Evolutionary conservation across 2,329 filamentous ascomycete species (phyloP), one percentile per base, ranked within the genome.

Genomic region (Claviceps cyperi): DNA sequence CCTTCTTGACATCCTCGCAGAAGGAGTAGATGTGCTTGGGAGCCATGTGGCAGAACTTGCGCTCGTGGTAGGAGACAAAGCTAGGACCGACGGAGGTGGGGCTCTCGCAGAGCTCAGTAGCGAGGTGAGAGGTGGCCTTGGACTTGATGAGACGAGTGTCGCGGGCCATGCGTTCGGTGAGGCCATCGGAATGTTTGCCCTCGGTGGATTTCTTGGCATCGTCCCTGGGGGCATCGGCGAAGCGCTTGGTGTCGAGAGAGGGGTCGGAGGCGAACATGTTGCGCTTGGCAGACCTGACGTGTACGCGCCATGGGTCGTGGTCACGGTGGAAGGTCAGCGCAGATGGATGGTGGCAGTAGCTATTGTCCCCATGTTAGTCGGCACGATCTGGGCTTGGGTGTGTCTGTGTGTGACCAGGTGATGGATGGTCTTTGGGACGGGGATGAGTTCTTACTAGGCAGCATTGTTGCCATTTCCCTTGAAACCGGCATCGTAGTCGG

Each of bases 21-120:
- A 57, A 51, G 0, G 38, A 2, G 39, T 55, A 56, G n/a, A 54
- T 2, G 5, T 46, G 54, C 51, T 56, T 56, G 45, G 38, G 46
- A 15, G 48, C 46, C 55, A 56, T 57, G 53, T 54, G 40, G 48
- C 54, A 57, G 48, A 56, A 56, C 45, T 53, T 55, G 13, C 47
- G n/a, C 39, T 57, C 55, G 4, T 11, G 21, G 47, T 53, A 54
- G 4, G 53, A 57, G 5, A 56, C 51, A 13, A 57, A 54, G 49
- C 46, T 51, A 17, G 49, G 49, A 7, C 49, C 49, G 14, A 47
- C 6, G 3, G 14, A 44, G 53, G 1, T 41, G 37, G 46, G 32
- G 45, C 32, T 51, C 17, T 46, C 43, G 51, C 54, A 57, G 35
- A 57, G 54, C 35, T 50, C 44, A 5, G 51, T 24, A 17, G 55